phyloP scores from a whole-genome alignment of 768 basidiomycete genomes.

The Arthromyces matolae region DNA sequence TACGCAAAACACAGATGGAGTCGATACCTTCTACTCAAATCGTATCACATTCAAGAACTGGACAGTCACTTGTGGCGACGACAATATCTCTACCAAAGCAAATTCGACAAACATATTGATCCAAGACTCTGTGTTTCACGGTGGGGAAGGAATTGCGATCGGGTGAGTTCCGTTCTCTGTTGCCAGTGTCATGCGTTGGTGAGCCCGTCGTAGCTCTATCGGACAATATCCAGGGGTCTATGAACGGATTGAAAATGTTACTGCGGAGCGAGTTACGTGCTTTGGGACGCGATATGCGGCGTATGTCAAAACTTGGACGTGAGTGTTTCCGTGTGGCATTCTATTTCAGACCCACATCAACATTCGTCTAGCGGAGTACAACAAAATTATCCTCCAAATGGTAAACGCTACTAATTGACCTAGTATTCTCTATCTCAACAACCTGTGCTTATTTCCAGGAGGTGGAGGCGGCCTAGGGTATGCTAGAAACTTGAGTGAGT shows the following conservation, averaged over 20 bases:
- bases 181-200: not conserved
- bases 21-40: slow-evolving; percentile 35
- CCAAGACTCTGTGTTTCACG: slow-evolving; percentile 33
- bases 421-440: not conserved
- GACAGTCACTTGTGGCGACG: slow-evolving; percentile 37
- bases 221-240: slow-evolving; percentile 31
- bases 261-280: slow-evolving; percentile 23
- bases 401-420: slow-evolving; percentile 10
- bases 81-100: slow-evolving; percentile 36
- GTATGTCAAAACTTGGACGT: slow-evolving; percentile 36
- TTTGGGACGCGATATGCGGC: slow-evolving; percentile 23
- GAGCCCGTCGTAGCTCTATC: slow-evolving; percentile 17
- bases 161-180: slow-evolving; percentile 18
- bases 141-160: slow-evolving; percentile 37
- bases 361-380: slow-evolving; percentile 19
- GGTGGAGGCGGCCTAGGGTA: slow-evolving; percentile 32
- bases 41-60: slow-evolving; percentile 35
- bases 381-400: slow-evolving; percentile 31
- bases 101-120: slow-evolving; percentile 40
- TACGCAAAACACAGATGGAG: slow-evolving; percentile 36
- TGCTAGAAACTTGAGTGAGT: slow-evolving; percentile 25
- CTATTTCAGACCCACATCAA: not conserved
- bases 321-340: not conserved
- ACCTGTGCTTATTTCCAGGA: slow-evolving; percentile 10
- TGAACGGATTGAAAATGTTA: slow-evolving; percentile 29